Percentiles rank a stretch among this genome's conserved stretches.
phyloP scores from a whole-genome alignment of 2,329 filamentous ascomycete species.

The Alternaria arborescens region DNA sequence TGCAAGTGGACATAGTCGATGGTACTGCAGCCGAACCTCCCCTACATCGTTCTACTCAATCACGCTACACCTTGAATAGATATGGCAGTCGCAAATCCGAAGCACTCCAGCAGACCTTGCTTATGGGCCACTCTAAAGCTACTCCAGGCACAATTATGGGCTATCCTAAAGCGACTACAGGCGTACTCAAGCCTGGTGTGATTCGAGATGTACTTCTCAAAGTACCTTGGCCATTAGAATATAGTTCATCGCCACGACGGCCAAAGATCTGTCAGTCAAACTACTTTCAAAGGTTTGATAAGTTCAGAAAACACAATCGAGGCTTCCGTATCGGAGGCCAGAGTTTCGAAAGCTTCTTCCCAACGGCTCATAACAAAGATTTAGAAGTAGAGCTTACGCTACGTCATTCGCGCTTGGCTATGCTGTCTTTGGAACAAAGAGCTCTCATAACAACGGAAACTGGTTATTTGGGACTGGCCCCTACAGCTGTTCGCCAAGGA shows the following conservation, averaged over 20 bases:
- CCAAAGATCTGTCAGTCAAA: not conserved
- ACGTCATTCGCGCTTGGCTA: not conserved
- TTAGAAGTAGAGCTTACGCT: too few species aligned
- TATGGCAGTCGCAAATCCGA: not conserved
- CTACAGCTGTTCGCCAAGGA: not conserved
- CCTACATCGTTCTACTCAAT: too few species aligned
- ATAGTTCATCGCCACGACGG: too few species aligned
- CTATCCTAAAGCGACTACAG: too few species aligned
- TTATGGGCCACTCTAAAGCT: not conserved
- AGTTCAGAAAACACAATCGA: not conserved
- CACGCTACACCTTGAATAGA: fast-evolving
- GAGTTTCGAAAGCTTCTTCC: not conserved
- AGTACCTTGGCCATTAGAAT: too few species aligned
- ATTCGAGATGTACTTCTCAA: too few species aligned
- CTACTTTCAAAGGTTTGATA: not conserved
- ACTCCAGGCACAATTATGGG: too few species aligned
- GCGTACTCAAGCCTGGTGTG: not conserved
- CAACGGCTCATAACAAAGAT: fast-evolving
- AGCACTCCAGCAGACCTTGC: fast-evolving
- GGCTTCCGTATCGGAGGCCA: not conserved
- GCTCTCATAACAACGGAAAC: not conserved
- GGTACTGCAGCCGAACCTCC: not conserved
- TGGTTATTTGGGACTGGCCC: not conserved
- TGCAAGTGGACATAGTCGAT: not conserved
- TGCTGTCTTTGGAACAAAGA: not conserved